Evolutionary conservation across 2,329 filamentous ascomycete genomes (phyloP).

Genomic region (Microsporum audouinii): DNA sequence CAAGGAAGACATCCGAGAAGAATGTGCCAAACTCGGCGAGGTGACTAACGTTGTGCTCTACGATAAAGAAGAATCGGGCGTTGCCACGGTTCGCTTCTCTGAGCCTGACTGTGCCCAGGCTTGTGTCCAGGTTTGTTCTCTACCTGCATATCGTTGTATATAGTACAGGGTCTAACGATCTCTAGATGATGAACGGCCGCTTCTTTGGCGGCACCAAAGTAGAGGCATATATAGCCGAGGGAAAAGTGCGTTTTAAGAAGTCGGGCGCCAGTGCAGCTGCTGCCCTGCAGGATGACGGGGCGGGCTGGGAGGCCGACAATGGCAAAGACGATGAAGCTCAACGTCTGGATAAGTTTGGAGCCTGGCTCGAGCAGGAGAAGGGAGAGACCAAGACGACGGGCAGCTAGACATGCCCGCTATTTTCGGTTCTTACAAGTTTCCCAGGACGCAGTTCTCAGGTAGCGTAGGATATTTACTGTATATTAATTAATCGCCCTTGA

Average conservation of each 20-base stretch:
- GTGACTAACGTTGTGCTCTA: constrained; percentile 88
- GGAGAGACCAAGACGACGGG: not conserved
- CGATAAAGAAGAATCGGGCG: constrained; percentile 71
- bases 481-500: not conserved
- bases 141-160: not conserved
- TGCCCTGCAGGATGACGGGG: constrained; percentile 36
- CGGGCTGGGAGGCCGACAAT: constrained; percentile 29
- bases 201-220: constrained; percentile 63
- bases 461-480: not conserved
- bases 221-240: constrained; percentile 58
- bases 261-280: constrained; percentile 39
- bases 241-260: constrained; percentile 62
- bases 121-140: constrained; percentile 48
- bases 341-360: constrained; percentile 40
- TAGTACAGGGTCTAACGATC: not conserved
- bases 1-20: constrained; percentile 85
- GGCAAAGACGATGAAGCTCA: constrained; percentile 33
- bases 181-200: constrained; percentile 62
- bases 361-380: constrained; percentile 28
- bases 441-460: not conserved
- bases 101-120: constrained; percentile 57
- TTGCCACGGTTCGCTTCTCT: constrained; percentile 74
- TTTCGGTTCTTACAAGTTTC: not conserved
- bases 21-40: constrained; percentile 72
- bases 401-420: not conserved